These are phyloP conservation scores for Mycena rosella DNA, from an alignment of 768 basidiomycete species.

Conservation along the genomic window DNA sequence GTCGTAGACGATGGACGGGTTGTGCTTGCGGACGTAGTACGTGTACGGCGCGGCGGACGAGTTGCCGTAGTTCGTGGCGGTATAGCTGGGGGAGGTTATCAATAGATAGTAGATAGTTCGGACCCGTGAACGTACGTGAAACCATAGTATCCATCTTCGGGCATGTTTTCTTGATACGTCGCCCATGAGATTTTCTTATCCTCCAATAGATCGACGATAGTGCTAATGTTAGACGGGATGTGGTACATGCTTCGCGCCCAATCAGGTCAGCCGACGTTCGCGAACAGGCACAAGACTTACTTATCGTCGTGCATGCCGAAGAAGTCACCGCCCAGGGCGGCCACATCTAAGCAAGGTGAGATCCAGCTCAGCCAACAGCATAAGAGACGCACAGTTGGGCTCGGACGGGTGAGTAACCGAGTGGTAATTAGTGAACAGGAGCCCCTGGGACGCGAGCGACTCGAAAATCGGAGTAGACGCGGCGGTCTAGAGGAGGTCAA, in stretches of 20 bases:
- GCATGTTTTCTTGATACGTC: constrained; percentile 72
- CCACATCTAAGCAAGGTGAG: not conserved
- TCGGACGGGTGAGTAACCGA: constrained; percentile 61
- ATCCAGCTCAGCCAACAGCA: not conserved
- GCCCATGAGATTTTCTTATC: constrained; percentile 37
- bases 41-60: constrained; percentile 50
- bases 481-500: not conserved
- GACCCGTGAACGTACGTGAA: constrained; percentile 45
- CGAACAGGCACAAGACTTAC: not conserved
- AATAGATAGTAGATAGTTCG: not conserved
- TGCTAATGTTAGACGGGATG: constrained; percentile 64
- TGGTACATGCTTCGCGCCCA: constrained; percentile 35
- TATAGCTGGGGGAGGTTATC: not conserved
- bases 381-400: constrained; percentile 53
- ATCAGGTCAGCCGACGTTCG: not conserved
- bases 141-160: constrained; percentile 59
- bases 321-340: not conserved
- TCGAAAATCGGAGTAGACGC: constrained; percentile 20
- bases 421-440: constrained; percentile 49
- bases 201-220: constrained; percentile 48
- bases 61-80: constrained; percentile 54
- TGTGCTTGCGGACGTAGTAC: constrained; percentile 71
- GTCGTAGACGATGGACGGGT: constrained; percentile 65
- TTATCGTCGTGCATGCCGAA: constrained; percentile 54
- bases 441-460: not conserved